Base-by-base conservation (phyloP, 1,284 basidiomycete species). In the Chalciporus sp. region DNA sequence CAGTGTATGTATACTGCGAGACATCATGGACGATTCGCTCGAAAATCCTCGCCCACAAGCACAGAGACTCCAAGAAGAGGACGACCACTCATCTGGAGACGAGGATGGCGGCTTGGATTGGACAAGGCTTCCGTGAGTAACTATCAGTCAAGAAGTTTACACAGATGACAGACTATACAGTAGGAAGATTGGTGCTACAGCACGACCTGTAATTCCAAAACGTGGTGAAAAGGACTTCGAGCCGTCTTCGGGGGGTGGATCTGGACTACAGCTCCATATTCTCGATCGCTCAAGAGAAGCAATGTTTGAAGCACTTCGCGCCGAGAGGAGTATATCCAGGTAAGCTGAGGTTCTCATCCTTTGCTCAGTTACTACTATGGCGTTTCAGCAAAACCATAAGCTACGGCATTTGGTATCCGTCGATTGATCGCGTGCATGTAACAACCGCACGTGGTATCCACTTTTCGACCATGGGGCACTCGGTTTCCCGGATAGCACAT, bases 221-320 rank as follows among this genome's bases (percentile, higher is more conserved):
- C 83, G 95, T 27, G 95, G 95, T 4, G 95, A 97, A 71, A 97
- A 98, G 69, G 94, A 97, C 63, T 98, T 95, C 62, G 95, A 98
- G 70, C 96, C 96, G 4, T 72, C 80, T 61, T 73, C 81, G 50
- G 80, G 84, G 42, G 83, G 91, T 53, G 83, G 85, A 17, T 92
- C 93, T 45, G 86, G 87, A 52, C 77, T 96, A n/a, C 92, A 95
- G 60, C 74, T 84, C 23, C 88, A 92, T 70, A 77, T 87, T 40
- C 75, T 92, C 17, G 84, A 88, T 55, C 79, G 82, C 37, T 78
- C 88, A 47, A 73, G 95, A 48, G 77, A 81, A 52, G 94, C 95
- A 9, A 93, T 97, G 86, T 88, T 95, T 56, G 84, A 87, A 40
- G 87, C 93, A 0, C 72, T 98, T 43, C 78, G 82, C 35, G 83